These are phyloP conservation scores for Komagataea norvegica DNA, from an alignment of 1,139 yeast genomes.

Conservation along the genomic window DNA sequence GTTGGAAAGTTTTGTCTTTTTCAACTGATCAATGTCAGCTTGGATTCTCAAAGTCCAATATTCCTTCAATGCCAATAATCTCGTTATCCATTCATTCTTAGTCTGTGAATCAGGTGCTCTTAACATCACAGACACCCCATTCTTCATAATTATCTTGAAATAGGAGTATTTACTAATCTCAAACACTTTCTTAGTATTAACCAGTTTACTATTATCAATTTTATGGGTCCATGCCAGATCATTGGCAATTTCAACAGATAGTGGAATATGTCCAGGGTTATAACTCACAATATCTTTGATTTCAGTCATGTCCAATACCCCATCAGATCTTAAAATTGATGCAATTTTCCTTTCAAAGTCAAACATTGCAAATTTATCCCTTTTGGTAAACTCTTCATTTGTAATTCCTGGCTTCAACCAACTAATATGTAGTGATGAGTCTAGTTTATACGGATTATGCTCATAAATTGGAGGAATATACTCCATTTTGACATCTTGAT, in stretches of 20 bases:
- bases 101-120: conserved; percentile 49
- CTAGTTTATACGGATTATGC: conserved; percentile 48
- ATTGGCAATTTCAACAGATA: conserved; percentile 32
- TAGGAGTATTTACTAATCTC: conserved; percentile 26
- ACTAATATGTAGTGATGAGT: conserved; percentile 44
- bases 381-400: conserved; percentile 38
- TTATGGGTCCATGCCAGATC: conserved; percentile 41
- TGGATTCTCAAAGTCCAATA: conserved; percentile 57
- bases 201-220: conserved; percentile 1
- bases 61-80: conserved; percentile 39
- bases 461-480: conserved; percentile 38
- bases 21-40: conserved; percentile 39
- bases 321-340: conserved; percentile 53
- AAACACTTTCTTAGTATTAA: background rate
- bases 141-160: conserved; percentile 48
- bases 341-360: conserved; percentile 62
- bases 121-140: conserved; percentile 46
- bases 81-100: conserved; percentile 63
- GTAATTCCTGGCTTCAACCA: conserved; percentile 49
- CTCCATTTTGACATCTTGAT: background rate
- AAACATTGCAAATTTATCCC: conserved; percentile 52
- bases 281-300: conserved; percentile 37
- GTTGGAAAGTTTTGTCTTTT: conserved; percentile 43
- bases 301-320: conserved; percentile 54
- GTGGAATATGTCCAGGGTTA: conserved; percentile 29